Evolutionary conservation across 768 basidiomycete genomes (phyloP), one percentile per base, ranked within the genome.

Genomic region (Mycena leptocephala): DNA sequence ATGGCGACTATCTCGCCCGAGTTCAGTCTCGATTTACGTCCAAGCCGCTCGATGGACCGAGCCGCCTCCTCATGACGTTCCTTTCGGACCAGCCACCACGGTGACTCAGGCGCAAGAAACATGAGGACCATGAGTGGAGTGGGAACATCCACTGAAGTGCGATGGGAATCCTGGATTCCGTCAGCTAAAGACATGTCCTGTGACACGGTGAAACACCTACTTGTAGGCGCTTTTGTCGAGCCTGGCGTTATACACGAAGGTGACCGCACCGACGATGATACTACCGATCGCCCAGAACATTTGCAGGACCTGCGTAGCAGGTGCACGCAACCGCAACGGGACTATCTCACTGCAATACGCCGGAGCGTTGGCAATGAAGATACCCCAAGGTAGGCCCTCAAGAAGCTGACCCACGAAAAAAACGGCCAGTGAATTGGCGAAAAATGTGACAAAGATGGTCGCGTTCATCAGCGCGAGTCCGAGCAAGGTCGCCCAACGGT

Each of bases 261-360:
- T 73, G 76, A 77, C 76, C 4, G 71, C 76, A 18, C 76, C 76
- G 66, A 77, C 76, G 62, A 77, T 77, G 59, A 77, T 77, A 18
- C 58, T 62, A 1, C 76, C 76, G 46, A 76, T 43, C 11, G 76
- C 76, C 76, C 76, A 77, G 76, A 77, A 77, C 76, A 77, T 77
- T 43, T 77, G 76, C 24, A 77, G 71, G 37, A 77, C 56, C 72
- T 77, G 76, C 72, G 76, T 77, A 20, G 71, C 70, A 10, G 76
- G 76, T 1, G 76, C 76, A 9, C 76, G 76, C 22, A 77, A 63
- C 22, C 66, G 72, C 48, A 77, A 8, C 22, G 76, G 76, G 28
- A 77, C 76, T 13, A 77, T 77, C 71, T 77, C 76, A 20, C 76
- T 77, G 66, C 76, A 77, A n/a, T 77, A 77, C 37, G 76, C 76